These are phyloP conservation scores for Leptodontidium sp. DNA, from an alignment of 2,329 filamentous ascomycete species.

Conservation along the genomic window DNA sequence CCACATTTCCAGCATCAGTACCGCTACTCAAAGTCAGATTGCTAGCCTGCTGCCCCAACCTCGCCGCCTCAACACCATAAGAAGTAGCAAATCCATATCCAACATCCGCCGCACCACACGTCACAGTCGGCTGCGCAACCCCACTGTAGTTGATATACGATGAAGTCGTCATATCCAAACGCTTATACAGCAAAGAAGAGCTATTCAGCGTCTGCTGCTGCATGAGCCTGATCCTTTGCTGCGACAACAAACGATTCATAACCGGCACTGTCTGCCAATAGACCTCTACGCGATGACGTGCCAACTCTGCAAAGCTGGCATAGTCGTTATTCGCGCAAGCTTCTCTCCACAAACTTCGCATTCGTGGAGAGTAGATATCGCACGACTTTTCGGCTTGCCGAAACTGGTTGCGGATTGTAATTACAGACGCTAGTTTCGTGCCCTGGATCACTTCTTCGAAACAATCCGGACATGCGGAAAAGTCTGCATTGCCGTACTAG, in stretches of 20 bases:
- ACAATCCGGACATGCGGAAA: background rate
- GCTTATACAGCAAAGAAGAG: background rate
- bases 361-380: background rate
- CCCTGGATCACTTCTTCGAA: background rate
- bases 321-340: background rate
- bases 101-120: background rate
- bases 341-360: background rate
- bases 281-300: background rate
- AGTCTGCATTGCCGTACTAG: slow-evolving; percentile 8
- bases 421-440: background rate
- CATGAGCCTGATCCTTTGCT: background rate
- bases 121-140: background rate
- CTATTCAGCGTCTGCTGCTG: slow-evolving; percentile 3
- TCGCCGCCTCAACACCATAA: slow-evolving; percentile 2
- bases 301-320: background rate
- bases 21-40: background rate
- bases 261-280: background rate
- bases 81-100: slow-evolving; percentile 1
- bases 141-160: background rate
- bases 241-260: background rate
- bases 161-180: background rate
- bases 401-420: background rate
- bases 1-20: background rate
- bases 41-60: slow-evolving; percentile 1
- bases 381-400: background rate